phyloP scores from a whole-genome alignment of 331 rosid genomes.

The Pyracantha coccinea region DNA sequence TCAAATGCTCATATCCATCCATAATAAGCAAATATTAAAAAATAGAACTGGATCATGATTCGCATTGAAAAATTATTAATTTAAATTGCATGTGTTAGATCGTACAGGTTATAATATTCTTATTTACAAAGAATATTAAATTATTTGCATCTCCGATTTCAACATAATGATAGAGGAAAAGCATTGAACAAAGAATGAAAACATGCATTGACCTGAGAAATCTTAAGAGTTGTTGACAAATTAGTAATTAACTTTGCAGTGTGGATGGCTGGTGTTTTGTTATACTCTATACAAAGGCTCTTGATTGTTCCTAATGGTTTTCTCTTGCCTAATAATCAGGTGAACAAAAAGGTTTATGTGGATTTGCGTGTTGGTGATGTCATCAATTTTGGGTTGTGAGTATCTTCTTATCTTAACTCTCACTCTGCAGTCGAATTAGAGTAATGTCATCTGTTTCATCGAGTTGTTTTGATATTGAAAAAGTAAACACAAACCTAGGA shows the following conservation, averaged over 20 bases:
- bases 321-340: slow-evolving; percentile 27
- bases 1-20: too few species aligned
- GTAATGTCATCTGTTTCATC: background rate
- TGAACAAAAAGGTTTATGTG: slow-evolving; percentile 51
- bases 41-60: too few species aligned
- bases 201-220: too few species aligned
- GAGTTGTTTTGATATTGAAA: background rate
- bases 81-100: too few species aligned
- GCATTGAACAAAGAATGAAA: too few species aligned
- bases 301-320: slow-evolving; percentile 9
- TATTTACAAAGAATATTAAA: too few species aligned
- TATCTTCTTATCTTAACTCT: slow-evolving; percentile 11
- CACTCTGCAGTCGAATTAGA: background rate
- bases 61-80: too few species aligned
- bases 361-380: slow-evolving; percentile 90
- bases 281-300: background rate
- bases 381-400: slow-evolving; percentile 88
- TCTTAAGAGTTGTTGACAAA: background rate
- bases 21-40: too few species aligned
- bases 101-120: too few species aligned
- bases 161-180: too few species aligned
- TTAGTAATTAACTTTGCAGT: background rate
- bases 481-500: background rate
- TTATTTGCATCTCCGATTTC: too few species aligned
- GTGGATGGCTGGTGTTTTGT: background rate